phyloP scores from a whole-genome alignment of 2,329 filamentous ascomycete species.

The Escovopsis sp. region DNA sequence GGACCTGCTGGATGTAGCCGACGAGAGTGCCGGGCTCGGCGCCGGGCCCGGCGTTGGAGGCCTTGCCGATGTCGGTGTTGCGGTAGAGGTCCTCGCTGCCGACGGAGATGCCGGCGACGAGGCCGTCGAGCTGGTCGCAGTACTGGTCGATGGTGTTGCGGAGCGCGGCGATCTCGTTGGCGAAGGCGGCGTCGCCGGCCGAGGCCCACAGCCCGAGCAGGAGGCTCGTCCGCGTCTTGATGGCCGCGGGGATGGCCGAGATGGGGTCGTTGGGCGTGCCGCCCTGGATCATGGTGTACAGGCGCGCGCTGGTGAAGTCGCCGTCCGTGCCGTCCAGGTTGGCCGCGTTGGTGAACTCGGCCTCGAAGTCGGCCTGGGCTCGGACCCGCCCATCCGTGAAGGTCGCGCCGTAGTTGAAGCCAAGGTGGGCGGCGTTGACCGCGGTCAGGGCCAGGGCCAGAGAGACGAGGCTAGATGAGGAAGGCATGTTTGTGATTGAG shows the following conservation, averaged over 20 bases:
- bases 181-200: conserved; percentile 44
- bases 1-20: conserved; percentile 56
- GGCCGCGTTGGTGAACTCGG: conserved; percentile 52
- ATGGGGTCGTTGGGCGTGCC: conserved; percentile 51
- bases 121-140: conserved; percentile 46
- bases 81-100: conserved; percentile 82
- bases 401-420: conserved; percentile 60
- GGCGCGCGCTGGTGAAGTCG: conserved; percentile 50
- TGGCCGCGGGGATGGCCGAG: conserved; percentile 66
- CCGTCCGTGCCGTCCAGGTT: conserved; percentile 47
- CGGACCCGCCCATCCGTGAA: conserved; percentile 47
- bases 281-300: conserved; percentile 64
- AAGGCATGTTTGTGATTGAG: conserved; percentile 15
- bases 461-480: conserved; percentile 17
- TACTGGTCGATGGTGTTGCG: conserved; percentile 54
- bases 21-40: conserved; percentile 46
- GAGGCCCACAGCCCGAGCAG: conserved; percentile 79
- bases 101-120: conserved; percentile 71
- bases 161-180: conserved; percentile 62
- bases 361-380: conserved; percentile 49
- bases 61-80: conserved; percentile 53
- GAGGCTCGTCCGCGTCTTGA: conserved; percentile 62
- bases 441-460: conserved; percentile 21
- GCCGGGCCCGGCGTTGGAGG: conserved; percentile 48
- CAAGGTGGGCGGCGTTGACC: conserved; percentile 32